Percentiles rank a stretch among this genome's conserved stretches.
These are phyloP conservation scores for Bipolaris bicolor DNA, from an alignment of 2,329 filamentous ascomycete species.

Conservation along the genomic window DNA sequence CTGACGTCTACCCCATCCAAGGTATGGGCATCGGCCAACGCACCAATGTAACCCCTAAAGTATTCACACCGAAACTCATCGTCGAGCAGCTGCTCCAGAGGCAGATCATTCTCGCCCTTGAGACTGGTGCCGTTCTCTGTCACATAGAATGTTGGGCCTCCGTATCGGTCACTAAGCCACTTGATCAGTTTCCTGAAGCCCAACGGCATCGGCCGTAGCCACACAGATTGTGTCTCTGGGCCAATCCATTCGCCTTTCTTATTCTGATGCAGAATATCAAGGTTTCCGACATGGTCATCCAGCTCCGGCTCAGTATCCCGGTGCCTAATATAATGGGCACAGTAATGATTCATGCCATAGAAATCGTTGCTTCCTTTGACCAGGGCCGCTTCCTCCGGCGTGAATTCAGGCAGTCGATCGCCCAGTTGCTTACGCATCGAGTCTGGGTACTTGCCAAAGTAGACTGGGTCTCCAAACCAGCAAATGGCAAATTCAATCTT, in stretches of 20 bases:
- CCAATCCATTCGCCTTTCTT: conserved; percentile 77
- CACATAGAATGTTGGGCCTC: conserved; percentile 78
- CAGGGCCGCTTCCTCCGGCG: conserved; percentile 72
- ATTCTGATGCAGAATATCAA: conserved; percentile 74
- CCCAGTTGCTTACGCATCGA: conserved; percentile 85
- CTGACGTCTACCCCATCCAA: conserved; percentile 78
- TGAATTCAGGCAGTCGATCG: conserved; percentile 75
- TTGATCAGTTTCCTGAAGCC: conserved; percentile 74
- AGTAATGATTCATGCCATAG: conserved; percentile 95
- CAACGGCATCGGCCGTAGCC: conserved; percentile 76
- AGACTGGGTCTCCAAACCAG: conserved; percentile 89
- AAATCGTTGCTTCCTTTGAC: conserved; percentile 89
- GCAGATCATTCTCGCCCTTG: conserved; percentile 80
- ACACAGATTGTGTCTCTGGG: conserved; percentile 79
- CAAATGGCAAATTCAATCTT: conserved; percentile 87
- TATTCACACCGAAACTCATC: conserved; percentile 84
- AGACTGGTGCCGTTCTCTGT: conserved; percentile 89
- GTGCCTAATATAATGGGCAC: conserved; percentile 83
- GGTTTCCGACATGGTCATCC: conserved; percentile 75
- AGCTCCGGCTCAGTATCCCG: conserved; percentile 64
- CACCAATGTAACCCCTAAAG: conserved; percentile 76
- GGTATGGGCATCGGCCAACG: conserved; percentile 73
- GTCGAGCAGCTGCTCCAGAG: conserved; percentile 72
- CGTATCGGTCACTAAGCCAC: conserved; percentile 71
- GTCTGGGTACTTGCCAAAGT: conserved; percentile 81